Evolutionary conservation across 2,329 filamentous ascomycete genomes (phyloP).

Genomic region (Trichoderma cornu-damae): DNA sequence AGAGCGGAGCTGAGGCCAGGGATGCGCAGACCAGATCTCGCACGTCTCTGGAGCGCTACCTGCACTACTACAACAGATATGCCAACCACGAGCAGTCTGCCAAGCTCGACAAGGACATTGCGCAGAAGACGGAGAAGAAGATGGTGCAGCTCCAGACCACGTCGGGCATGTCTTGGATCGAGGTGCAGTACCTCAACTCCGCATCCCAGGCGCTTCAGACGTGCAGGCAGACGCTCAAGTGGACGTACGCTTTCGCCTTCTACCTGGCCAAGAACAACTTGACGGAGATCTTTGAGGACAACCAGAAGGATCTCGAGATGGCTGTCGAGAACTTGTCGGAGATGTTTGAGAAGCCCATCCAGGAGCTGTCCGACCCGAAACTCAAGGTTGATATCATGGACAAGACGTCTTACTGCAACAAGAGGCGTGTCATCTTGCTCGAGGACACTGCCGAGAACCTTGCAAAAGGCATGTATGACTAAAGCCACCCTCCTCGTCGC

Average conservation of each 20-base stretch:
- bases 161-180: constrained; percentile 97
- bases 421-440: constrained; percentile 80
- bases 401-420: constrained; percentile 95
- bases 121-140: constrained; percentile 95
- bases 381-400: constrained; percentile 98
- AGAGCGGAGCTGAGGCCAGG: constrained; percentile 82
- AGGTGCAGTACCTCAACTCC: constrained; percentile 92
- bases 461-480: constrained; percentile 61
- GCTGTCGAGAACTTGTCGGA: constrained; percentile 95
- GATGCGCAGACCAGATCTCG: constrained; percentile 89
- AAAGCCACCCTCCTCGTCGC: background rate
- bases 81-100: constrained; percentile 98
- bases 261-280: constrained; percentile 95
- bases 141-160: constrained; percentile 94
- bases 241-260: constrained; percentile 98
- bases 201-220: constrained; percentile 91
- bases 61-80: constrained; percentile 99
- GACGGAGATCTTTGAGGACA: constrained; percentile 97
- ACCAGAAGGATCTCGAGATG: constrained; percentile 96
- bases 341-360: constrained; percentile 98
- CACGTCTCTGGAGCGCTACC: constrained; percentile 87
- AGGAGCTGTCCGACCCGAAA: constrained; percentile 77
- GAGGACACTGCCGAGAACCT: constrained; percentile 92
- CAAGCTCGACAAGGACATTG: constrained; percentile 93
- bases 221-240: constrained; percentile 97